Base-by-base conservation (phyloP, 2,329 filamentous ascomycete species). In the Monascus ruber region DNA sequence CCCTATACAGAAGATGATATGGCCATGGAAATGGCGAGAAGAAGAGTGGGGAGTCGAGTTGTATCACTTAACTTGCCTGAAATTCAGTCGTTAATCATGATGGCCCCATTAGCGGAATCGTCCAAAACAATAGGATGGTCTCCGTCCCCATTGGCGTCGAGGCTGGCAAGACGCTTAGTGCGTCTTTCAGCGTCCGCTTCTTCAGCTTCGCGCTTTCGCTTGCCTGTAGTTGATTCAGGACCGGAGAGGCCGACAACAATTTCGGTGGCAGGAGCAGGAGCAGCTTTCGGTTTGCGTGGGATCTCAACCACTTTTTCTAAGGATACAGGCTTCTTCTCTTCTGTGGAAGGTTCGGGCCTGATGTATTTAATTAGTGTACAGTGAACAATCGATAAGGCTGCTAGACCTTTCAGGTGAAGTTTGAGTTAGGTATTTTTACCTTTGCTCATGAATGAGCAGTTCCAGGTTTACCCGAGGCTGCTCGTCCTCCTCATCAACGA, bases 401-500 rank as follows among this genome's bases (percentile, higher is more conserved):
- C 24, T 33, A 33, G 31, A 17, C 17, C 17, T 17, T 17, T 17
- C 17, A 17, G 7, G n/a, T 33, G 31, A 6, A 17, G 17, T 17
- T 17, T 17, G 17, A n/a, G 31, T 6, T 6, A 10, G 25, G 4
- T 7, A 9, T 26, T 31, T 51, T 47, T 47, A 64, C 62, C 47
- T 51, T 45, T 57, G 51, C 24, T 36, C 53, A 24, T 77, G 74
- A 11, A 58, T 42, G 7, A 54, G 26, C 9, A 95, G 68, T 37
- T 89, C 73, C 2, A 96, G 72, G 47, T 95, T 89, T 40, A 94
- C 81, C 43, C 83, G 80, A 0, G 83, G 73, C 35, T 61, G 47
- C 3, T 60, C 48, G 38, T 88, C 83, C 35, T 86, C 83, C 41
- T 93, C 75, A 47, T 84, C 91, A n/a, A 83, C 79, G 38, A 96